Evolutionary conservation across 2,329 filamentous ascomycete species (phyloP), one percentile per base, ranked within the genome.

Genomic region (Fusarium tricinctum): DNA sequence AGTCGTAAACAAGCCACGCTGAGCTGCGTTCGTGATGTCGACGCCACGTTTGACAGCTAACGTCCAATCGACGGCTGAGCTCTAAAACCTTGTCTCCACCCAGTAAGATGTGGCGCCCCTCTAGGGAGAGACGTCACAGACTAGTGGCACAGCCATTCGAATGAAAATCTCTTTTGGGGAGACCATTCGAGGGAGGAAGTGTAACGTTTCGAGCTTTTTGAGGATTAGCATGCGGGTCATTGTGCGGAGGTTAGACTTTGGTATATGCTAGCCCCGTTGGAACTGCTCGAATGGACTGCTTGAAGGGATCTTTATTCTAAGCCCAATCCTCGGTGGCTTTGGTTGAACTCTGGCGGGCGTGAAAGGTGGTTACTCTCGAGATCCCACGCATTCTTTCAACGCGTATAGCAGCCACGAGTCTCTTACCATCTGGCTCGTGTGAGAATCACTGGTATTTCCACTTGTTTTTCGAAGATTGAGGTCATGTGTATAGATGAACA

Each of bases 21-120:
- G 28, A 46, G 22, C 35, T 6, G 14, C 9, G n/a, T 26, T 39
- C 22, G 35, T 23, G 15, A 22, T 13, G 6, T 10, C 28, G 5
- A 64, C 14, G 60, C 52, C 59, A 33, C 28, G 28, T 7, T 35
- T 46, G 17, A 3, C 4, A 2, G 7, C 17, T 40, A 23, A 39
- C 17, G 42, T 13, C 59, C 61, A 64, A 58, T 47, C 12, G 47
- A 42, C 10, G 5, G 12, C 17, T 22, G 20, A 26, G 13, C 7
- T 19, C 1, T 1, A 22, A 14, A 28, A 42, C 28, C 35, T 40
- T 38, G 22, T 6, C 5, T 8, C 23, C 46, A 59, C 59, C 17
- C 40, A 58, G 59, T 63, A 20, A 58, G 46, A 38, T 19, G 51
- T 58, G 59, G 61, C 59, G 52, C 8, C 32, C 17, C 23, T 56